phyloP scores from a whole-genome alignment of 345 rosid genomes.

The Citrus sp. region DNA sequence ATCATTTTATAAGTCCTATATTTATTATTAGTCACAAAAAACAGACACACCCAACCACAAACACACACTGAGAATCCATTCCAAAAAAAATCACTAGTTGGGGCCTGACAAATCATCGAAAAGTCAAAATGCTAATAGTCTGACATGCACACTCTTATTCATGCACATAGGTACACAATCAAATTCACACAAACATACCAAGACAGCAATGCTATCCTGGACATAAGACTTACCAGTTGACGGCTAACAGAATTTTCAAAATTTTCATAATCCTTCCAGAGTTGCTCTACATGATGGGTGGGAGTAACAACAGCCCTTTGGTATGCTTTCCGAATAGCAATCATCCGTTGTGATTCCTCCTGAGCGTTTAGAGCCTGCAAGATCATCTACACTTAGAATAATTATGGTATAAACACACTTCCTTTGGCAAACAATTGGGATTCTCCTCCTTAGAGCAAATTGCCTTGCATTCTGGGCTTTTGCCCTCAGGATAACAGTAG shows the following conservation, averaged over 20 bases:
- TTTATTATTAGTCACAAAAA: neutral
- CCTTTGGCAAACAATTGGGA: constrained; percentile 2
- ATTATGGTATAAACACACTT: neutral
- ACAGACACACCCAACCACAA: neutral
- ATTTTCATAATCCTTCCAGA: constrained; percentile 92
- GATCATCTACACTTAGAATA: constrained; percentile 21
- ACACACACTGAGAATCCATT: neutral
- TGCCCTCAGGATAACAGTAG: neutral
- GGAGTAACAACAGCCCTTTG: constrained; percentile 91
- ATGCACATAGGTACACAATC: neutral
- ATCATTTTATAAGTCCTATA: constrained; percentile 22
- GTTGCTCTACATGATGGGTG: constrained; percentile 85
- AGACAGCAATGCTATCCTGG: constrained; percentile 18
- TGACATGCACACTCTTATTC: neutral
- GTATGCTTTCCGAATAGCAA: constrained; percentile 69
- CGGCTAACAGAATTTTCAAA: constrained; percentile 93
- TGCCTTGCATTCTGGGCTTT: neutral
- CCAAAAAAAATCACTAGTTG: constrained; percentile 44
- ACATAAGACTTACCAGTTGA: constrained; percentile 61
- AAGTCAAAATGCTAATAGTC: constrained; percentile 78
- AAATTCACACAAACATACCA: neutral
- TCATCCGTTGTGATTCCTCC: constrained; percentile 86
- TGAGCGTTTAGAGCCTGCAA: constrained; percentile 63
- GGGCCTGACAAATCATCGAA: constrained; percentile 50
- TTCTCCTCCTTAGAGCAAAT: neutral